phyloP scores from a whole-genome alignment of 148 eudicot species.

The Hydrangea macrophylla region DNA sequence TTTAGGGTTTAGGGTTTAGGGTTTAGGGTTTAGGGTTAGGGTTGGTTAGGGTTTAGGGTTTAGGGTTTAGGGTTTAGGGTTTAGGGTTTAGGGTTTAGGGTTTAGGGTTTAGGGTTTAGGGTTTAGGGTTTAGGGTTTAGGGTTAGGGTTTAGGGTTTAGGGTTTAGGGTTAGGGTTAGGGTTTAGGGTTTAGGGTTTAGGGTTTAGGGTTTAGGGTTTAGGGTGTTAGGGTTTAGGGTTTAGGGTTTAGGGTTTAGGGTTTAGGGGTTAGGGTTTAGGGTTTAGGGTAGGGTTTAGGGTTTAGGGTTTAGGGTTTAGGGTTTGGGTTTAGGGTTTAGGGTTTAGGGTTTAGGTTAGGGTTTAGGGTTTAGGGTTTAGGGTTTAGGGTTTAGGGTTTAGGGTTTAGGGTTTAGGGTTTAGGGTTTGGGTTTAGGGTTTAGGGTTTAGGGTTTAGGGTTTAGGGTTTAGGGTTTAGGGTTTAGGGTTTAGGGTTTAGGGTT shows the following conservation, averaged over 20 bases:
- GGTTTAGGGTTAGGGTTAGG: neutral
- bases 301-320: neutral
- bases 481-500: slow-evolving; percentile 14
- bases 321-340: neutral
- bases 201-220: slow-evolving; percentile 4
- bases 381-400: neutral
- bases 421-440: slow-evolving; percentile 17
- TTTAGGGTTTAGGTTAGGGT: slow-evolving; percentile 1
- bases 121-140: slow-evolving; percentile 4
- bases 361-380: slow-evolving; percentile 6
- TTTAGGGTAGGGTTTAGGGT: slow-evolving; percentile 9
- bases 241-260: neutral
- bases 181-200: neutral
- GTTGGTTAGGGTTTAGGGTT: neutral
- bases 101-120: slow-evolving; percentile 11
- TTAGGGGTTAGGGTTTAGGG: slow-evolving; percentile 7
- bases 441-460: slow-evolving; percentile 18
- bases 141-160: slow-evolving; percentile 2
- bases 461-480: slow-evolving; percentile 9
- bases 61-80: neutral
- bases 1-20: slow-evolving; percentile 5
- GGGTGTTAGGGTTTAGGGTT: too few species aligned
- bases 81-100: slow-evolving; percentile 6
- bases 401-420: slow-evolving; percentile 8
- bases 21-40: slow-evolving; percentile 11